Base-by-base conservation (phyloP, 2,329 filamentous ascomycete species). In the Neonectria magnoliae region DNA sequence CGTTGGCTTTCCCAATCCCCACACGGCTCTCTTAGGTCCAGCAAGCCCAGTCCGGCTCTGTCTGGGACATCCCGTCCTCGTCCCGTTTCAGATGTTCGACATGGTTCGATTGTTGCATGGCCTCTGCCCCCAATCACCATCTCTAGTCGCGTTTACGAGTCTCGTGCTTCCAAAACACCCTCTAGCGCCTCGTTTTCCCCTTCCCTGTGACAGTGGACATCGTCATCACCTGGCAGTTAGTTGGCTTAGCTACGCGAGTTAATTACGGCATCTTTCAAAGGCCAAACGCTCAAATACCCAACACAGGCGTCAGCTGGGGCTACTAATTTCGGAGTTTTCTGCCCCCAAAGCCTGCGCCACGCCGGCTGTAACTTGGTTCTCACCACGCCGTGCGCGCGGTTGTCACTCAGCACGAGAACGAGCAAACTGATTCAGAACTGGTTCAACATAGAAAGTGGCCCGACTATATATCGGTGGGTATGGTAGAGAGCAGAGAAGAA, bases 21-120 rank as follows among this genome's bases (percentile, higher is more conserved):
- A 51, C 45, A 51, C 29, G 27, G 20, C 36, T 20, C 16, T n/a
- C 16, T 16, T 8, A 42, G 2, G 7, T n/a, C 42, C 41, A 31
- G n/a, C 25, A 45, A 33, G 55, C 50, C 55, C 55, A 27, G 18
- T 36, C 38, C n/a, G 3, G 8, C 38, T 10, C 13, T 55, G 61
- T 74, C 72, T 74, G 72, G 72, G 68, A 71, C 67, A 74, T 74
- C 72, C 71, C 66, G 66, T 73, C 68, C 64, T 72, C 60, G 59
- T 50, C 53, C 65, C 66, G 72, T 74, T 74, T 74, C 71, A 74
- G 69, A 66, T 69, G 56, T 63, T 54, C 53, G 60, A 57, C 53
- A 68, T 74, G 69, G 70, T 74, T 73, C 72, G 72, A 74, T 74
- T 73, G 56, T 72, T 74, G 70, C 72, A 74, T 74, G 45, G 52